These are phyloP conservation scores for Pseudogymnoascus sp. DNA, from an alignment of 2,329 filamentous ascomycete species.

Conservation along the genomic window DNA sequence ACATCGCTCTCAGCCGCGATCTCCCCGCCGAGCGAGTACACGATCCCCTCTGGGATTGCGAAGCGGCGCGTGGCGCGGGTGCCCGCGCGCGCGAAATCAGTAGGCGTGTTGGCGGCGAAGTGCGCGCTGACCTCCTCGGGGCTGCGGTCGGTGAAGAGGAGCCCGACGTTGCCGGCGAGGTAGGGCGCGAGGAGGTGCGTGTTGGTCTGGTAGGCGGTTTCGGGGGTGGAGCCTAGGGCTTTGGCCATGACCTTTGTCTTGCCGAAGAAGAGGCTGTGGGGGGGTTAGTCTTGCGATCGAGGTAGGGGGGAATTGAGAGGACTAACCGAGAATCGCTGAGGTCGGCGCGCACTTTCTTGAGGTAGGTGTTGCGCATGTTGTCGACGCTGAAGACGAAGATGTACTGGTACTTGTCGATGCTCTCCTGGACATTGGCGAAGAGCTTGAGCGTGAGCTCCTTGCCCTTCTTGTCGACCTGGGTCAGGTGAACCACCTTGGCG, in stretches of 20 bases:
- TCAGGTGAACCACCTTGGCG: conserved; percentile 78
- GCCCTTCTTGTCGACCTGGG: conserved; percentile 85
- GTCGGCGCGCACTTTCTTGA: conserved; percentile 82
- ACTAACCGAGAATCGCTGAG: conserved; percentile 74
- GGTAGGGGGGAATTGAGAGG: not conserved
- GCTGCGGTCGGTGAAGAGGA: conserved; percentile 78
- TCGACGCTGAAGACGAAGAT: conserved; percentile 90
- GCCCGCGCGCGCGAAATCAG: conserved; percentile 88
- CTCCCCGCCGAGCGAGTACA: conserved; percentile 75
- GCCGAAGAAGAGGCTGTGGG: conserved; percentile 80
- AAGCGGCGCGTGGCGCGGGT: conserved; percentile 65
- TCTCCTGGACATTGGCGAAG: conserved; percentile 79
- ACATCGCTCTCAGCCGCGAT: conserved; percentile 74
- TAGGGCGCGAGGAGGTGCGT: conserved; percentile 60
- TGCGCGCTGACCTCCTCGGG: conserved; percentile 59
- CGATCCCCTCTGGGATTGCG: conserved; percentile 70
- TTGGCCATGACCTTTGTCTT: conserved; percentile 99
- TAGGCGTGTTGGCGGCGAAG: conserved; percentile 62
- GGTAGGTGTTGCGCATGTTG: conserved; percentile 96
- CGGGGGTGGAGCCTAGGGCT: conserved; percentile 70
- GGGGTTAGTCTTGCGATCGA: conserved; percentile 8
- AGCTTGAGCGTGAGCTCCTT: conserved; percentile 82
- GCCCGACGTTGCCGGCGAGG: conserved; percentile 74
- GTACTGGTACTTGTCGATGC: conserved; percentile 75
- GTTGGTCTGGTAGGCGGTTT: conserved; percentile 73